Conservation (phyloP, 495 filamentous ascomycete species). For the Astrothelium macrocarpum region DNA sequence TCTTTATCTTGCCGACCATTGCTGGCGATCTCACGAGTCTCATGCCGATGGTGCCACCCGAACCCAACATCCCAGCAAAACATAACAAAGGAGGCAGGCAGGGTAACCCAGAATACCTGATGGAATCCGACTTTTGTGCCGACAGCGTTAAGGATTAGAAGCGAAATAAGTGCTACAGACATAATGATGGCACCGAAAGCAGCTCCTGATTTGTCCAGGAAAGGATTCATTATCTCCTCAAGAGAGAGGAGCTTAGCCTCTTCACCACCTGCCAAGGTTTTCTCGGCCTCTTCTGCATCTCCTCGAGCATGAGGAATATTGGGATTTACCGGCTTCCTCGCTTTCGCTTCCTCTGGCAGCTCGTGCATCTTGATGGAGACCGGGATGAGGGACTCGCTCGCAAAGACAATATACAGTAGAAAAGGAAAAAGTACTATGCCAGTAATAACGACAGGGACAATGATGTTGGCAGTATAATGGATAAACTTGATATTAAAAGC, state of each 20-base stretch:
- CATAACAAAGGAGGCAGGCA: conserved; percentile 54
- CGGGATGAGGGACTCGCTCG: conserved; percentile 51
- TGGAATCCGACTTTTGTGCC: conserved; percentile 33
- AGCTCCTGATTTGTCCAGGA: conserved; percentile 53
- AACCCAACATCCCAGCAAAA: conserved; percentile 50
- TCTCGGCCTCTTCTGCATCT: conserved; percentile 44
- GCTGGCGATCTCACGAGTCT: conserved; percentile 50
- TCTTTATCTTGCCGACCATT: conserved; percentile 45
- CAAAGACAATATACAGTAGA: conserved; percentile 54
- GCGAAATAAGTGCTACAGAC: conserved; percentile 48
- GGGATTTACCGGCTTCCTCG: conserved; percentile 51
- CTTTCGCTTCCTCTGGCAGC: conserved; percentile 44
- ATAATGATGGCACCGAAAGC: conserved; percentile 51
- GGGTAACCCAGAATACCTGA: conserved; percentile 52
- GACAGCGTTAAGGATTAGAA: conserved; percentile 50
- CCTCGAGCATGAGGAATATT: conserved; percentile 55
- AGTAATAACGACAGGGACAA: conserved; percentile 54
- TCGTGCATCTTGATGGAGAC: conserved; percentile 54
- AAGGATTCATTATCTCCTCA: conserved; percentile 63
- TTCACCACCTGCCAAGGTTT: conserved; percentile 35
- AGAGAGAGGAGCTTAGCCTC: conserved; percentile 46
- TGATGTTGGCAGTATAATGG: conserved; percentile 58
- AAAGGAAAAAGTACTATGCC: conserved; percentile 55
- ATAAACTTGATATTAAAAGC: conserved; percentile 60
- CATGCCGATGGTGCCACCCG: conserved; percentile 48